Percentiles rank a stretch among this genome's conserved stretches.
These are phyloP conservation scores for Stereocaulon alpinum DNA, from an alignment of 495 filamentous ascomycete genomes.

Conservation along the genomic window DNA sequence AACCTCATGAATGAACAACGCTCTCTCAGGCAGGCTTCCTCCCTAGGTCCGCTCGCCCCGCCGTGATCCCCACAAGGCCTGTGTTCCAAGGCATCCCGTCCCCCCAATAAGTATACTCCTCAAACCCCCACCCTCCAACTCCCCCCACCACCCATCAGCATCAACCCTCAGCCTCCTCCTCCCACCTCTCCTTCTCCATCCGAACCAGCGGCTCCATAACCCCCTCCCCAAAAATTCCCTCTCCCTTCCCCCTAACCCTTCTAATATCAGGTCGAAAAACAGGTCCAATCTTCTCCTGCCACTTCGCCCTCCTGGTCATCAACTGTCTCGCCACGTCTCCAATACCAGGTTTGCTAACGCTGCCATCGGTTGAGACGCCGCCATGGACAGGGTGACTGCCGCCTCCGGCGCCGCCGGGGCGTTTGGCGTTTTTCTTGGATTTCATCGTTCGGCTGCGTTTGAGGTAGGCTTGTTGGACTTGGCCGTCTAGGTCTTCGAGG, in stretches of 20 bases:
- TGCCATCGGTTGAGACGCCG: constrained; percentile 34
- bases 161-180: constrained; percentile 44
- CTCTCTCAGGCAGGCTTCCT: too few species aligned
- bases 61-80: too few species aligned
- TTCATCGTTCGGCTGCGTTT: constrained; percentile 94
- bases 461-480: constrained; percentile 89
- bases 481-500: constrained; percentile 87
- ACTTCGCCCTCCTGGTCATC: constrained; percentile 79
- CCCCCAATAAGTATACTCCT: neutral
- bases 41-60: too few species aligned
- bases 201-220: constrained; percentile 49
- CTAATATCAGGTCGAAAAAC: constrained; percentile 72
- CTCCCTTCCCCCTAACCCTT: constrained; percentile 40
- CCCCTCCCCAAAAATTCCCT: constrained; percentile 55
- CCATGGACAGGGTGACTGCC: constrained; percentile 34
- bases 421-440: constrained; percentile 79
- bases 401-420: constrained; percentile 52
- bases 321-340: constrained; percentile 80
- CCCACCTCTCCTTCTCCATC: constrained; percentile 65
- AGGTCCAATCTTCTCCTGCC: constrained; percentile 77
- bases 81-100: neutral
- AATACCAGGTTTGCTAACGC: constrained; percentile 63
- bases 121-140: too few species aligned
- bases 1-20: too few species aligned
- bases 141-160: neutral